Evolutionary conservation across 1,139 yeast genomes (phyloP), one percentile per base, ranked within the genome.

Genomic region (Saccharomyces hybrid): DNA sequence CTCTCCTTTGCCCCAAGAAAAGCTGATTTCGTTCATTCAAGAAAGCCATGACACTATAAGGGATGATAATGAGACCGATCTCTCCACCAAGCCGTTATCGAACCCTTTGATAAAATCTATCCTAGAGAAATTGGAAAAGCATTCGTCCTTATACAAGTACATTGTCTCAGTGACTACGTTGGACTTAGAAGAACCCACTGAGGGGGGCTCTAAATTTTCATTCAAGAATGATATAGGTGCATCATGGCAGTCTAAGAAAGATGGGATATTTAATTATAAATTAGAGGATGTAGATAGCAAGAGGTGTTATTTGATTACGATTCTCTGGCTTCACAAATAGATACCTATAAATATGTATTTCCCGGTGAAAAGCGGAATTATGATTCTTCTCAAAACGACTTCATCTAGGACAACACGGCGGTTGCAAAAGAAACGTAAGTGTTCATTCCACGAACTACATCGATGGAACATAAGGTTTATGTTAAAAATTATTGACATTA

Each of bases 131-230:
- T 57, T 74, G 23, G 60, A 65, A n/a, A 56, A 56, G 19, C 67
- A 64, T 52, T 74, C 77, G 1, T 69, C 76, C 3, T 68, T 64
- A 48, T 74, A 68, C 56, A 74, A 74, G 54, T 74, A 72, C 56
- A 53, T 74, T 5, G 67, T 72, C 2, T 66, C 65, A 8, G 55
- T 69, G 2, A 69, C 67, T 19, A 46, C 60, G 13, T 46, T 59
- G 5, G 56, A 67, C 14, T 47, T 44, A 2, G 52, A 52, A 11
- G 52, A 55, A 9, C 55, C 56, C 3, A 54, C 49, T n/a, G 57
- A 48, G 2, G 57, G 54, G 8, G 50, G 47, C 4, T 53, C 58
- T 2, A 60, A 63, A 26, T 55, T 60, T 14, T 54, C 58, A n/a
- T 57, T 75, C 26, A 57, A 65, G 1, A 65, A 68, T 38, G 54